Evolutionary conservation across 306 rosid species (phyloP).

Genomic region (Castanospermum australe): DNA sequence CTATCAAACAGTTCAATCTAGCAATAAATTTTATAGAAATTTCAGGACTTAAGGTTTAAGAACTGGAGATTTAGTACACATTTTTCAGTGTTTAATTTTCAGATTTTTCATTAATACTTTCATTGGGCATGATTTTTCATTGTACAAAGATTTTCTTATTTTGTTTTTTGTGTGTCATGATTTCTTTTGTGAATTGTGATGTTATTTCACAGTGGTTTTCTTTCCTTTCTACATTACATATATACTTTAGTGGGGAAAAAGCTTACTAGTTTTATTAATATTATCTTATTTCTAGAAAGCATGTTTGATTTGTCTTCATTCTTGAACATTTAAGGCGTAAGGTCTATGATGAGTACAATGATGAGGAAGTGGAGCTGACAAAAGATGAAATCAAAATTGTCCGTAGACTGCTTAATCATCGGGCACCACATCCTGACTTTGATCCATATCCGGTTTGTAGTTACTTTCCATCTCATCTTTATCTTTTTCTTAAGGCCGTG

Average conservation of each 20-base stretch:
- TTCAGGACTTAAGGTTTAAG: neutral
- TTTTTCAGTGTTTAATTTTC: neutral
- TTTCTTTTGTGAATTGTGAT: neutral
- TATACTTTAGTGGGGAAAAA: neutral
- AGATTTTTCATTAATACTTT: neutral
- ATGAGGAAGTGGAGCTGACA: constrained; percentile 72
- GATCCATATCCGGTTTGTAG: constrained; percentile 75
- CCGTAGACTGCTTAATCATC: constrained; percentile 60
- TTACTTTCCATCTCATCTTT: constrained; percentile 8
- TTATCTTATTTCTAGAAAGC: neutral
- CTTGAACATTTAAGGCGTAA: constrained; percentile 63
- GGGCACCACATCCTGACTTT: constrained; percentile 81
- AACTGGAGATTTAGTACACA: neutral
- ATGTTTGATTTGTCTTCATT: constrained; percentile 16
- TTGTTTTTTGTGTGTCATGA: constrained; percentile 6
- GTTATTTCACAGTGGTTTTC: neutral
- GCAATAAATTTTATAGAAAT: neutral
- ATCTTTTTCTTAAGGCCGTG: neutral
- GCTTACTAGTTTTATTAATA: neutral
- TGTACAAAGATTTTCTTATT: neutral
- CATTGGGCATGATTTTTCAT: too few relatives aligned
- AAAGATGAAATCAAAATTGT: constrained; percentile 66
- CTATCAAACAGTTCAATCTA: neutral
- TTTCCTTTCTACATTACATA: neutral
- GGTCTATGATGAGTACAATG: constrained; percentile 74